These are phyloP conservation scores for Solanum pennellii DNA, from an alignment of 257 asterid genomes.

Conservation along the genomic window DNA sequence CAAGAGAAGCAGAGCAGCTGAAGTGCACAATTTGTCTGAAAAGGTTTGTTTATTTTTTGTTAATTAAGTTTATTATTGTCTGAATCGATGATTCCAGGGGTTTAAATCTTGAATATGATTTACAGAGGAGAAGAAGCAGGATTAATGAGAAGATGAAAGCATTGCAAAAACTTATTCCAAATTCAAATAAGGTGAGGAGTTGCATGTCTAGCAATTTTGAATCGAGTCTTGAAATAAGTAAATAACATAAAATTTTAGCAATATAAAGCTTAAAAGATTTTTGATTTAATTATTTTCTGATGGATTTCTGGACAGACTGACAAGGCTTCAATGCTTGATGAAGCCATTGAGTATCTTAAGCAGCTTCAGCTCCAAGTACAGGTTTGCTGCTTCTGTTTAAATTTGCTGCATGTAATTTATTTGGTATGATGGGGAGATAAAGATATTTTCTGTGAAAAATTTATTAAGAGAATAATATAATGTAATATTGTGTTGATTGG, in stretches of 20 bases:
- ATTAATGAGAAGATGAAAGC: constrained; percentile 85
- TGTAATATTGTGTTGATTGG: not conserved
- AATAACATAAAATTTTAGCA: not conserved
- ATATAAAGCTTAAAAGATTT: not conserved
- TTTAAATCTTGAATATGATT: not conserved
- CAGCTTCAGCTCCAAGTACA: constrained; percentile 89
- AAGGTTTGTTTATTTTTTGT: constrained; percentile 28
- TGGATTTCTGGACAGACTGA: constrained; percentile 39
- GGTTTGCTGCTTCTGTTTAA: constrained; percentile 18
- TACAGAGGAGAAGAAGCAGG: constrained; percentile 75
- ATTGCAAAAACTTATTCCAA: constrained; percentile 66
- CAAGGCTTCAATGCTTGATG: constrained; percentile 89
- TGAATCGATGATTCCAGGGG: not conserved
- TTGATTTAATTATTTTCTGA: not conserved
- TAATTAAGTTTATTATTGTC: not conserved
- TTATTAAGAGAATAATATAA: not conserved
- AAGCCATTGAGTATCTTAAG: constrained; percentile 76
- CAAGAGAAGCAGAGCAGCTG: constrained; percentile 80
- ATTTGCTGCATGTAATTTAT: not conserved
- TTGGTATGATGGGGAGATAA: not conserved
- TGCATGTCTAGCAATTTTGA: not conserved
- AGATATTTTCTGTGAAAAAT: not conserved
- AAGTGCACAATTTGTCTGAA: constrained; percentile 74
- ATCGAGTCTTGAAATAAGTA: not conserved
- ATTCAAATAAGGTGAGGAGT: constrained; percentile 56